These are phyloP conservation scores for Hyaloscypha variabilis DNA, from an alignment of 495 filamentous ascomycete species.

Conservation along the genomic window DNA sequence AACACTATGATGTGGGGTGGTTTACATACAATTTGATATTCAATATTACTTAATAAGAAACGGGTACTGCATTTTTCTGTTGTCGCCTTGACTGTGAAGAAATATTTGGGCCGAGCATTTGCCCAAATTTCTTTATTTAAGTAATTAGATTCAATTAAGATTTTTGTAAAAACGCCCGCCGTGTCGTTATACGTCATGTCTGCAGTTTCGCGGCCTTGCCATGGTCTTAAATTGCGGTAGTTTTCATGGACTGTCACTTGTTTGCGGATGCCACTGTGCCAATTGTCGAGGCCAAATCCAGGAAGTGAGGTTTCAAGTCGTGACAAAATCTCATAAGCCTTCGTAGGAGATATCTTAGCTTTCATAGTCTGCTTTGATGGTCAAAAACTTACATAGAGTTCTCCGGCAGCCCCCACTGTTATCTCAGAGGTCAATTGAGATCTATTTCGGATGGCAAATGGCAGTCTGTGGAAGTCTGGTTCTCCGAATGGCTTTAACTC, in stretches of 20 bases:
- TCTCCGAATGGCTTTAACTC: conserved; percentile 1
- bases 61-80: conserved; percentile 37
- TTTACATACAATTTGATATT: conserved; percentile 39
- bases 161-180: conserved; percentile 34
- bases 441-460: conserved; percentile 29
- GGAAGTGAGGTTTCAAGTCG: conserved; percentile 32
- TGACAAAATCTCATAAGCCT: conserved; percentile 49
- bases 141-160: conserved; percentile 39
- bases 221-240: conserved; percentile 40
- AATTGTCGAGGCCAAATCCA: conserved; percentile 39
- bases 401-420: conserved; percentile 46
- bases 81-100: conserved; percentile 51
- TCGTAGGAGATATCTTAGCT: conserved; percentile 1
- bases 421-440: conserved; percentile 34
- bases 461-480: conserved; percentile 18
- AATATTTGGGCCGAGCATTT: conserved; percentile 37
- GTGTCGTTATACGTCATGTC: conserved; percentile 46
- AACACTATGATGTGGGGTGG: neutral
- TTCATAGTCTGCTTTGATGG: no score
- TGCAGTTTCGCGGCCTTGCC: conserved; percentile 43
- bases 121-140: conserved; percentile 33
- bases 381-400: conserved; percentile 46
- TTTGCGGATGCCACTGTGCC: conserved; percentile 47
- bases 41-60: conserved; percentile 46
- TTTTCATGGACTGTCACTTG: conserved; percentile 40